These are phyloP conservation scores for Cucurbita argyrosperma DNA, from an alignment of 306 rosid genomes.

Conservation along the genomic window DNA sequence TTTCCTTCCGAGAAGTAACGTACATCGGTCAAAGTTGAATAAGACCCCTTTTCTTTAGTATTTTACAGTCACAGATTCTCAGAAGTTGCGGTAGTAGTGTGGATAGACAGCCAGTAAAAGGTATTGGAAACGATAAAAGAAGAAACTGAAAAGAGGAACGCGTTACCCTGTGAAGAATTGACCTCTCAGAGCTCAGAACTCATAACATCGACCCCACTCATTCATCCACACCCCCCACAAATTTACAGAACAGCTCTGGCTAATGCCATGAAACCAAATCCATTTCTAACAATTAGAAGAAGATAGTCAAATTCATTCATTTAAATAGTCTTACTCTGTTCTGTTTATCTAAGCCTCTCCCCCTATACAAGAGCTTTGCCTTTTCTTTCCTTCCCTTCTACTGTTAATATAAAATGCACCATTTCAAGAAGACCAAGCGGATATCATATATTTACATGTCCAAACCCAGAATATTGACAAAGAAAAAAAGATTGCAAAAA, in stretches of 20 bases:
- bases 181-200: not conserved
- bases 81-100: too few species aligned
- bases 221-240: not conserved
- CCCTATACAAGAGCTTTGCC: not conserved
- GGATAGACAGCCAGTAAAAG: not conserved
- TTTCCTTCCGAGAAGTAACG: conserved; percentile 36
- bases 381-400: not conserved
- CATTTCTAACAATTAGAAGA: not conserved
- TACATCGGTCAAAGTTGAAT: conserved; percentile 15
- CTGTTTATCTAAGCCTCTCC: not conserved
- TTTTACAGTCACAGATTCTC: not conserved
- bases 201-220: not conserved
- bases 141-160: conserved; percentile 56
- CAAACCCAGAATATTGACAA: not conserved
- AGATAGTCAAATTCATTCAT: not conserved
- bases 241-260: not conserved
- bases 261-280: not conserved
- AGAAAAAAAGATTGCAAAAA: not conserved
- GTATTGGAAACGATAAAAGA: conserved; percentile 57
- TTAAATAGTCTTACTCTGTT: not conserved
- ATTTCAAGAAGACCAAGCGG: not conserved
- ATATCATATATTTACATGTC: conserved; percentile 3
- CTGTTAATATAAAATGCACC: not conserved
- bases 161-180: conserved; percentile 25
- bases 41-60: not conserved